Percentiles rank a stretch among this genome's conserved stretches.
Conservation (phyloP, 129 eudicot genomes). For the Logfia minima region DNA sequence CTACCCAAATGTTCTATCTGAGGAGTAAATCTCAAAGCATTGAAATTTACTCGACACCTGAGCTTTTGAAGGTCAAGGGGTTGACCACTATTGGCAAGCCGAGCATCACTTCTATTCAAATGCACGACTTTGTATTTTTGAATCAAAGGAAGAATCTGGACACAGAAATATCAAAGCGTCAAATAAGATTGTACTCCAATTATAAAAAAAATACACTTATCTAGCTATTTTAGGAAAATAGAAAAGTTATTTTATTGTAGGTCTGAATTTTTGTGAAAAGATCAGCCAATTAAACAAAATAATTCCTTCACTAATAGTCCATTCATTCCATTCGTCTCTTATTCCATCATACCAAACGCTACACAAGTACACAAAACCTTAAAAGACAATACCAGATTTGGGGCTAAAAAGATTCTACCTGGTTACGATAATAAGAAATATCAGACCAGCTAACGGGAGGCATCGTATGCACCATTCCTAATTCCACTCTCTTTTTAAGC, state of each 20-base stretch:
- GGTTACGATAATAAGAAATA: constrained; percentile 79
- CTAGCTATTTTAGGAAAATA: background rate
- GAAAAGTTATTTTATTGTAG: background rate
- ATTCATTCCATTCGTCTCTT: background rate
- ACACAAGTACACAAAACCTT: background rate
- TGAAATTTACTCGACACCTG: constrained; percentile 79
- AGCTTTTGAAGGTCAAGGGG: constrained; percentile 75
- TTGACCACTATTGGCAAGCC: constrained; percentile 86
- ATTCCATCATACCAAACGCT: constrained; percentile 3
- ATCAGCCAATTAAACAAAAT: background rate
- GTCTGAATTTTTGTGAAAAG: background rate
- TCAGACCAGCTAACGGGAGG: constrained; percentile 98
- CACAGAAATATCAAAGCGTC: background rate
- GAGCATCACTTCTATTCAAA: constrained; percentile 87
- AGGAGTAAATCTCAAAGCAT: constrained; percentile 71
- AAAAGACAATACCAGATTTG: background rate
- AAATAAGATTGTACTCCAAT: background rate
- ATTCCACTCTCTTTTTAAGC: constrained; percentile 75
- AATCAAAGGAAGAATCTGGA: constrained; percentile 88
- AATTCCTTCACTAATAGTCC: background rate
- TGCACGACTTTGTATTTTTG: constrained; percentile 75
- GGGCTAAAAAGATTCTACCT: constrained; percentile 41
- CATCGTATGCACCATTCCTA: constrained; percentile 65
- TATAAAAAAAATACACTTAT: background rate
- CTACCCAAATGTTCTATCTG: constrained; percentile 81